Evolutionary conservation across 2,329 filamentous ascomycete genomes (phyloP).

Genomic region (Alternaria postmessia): DNA sequence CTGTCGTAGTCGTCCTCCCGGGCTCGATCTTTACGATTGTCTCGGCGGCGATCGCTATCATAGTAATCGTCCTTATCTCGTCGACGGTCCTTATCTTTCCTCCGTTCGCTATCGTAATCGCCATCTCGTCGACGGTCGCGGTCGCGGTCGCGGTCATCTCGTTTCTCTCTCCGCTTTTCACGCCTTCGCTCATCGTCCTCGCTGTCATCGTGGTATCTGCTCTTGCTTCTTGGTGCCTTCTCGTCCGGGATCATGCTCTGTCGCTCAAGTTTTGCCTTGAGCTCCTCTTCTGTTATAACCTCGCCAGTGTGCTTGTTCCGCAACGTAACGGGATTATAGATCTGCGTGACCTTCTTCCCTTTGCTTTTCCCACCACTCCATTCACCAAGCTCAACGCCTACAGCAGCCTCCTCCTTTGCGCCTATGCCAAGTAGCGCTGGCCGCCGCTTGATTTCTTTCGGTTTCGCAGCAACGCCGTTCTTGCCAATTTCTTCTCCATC

Average conservation of each 20-base stretch:
- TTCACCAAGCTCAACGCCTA: conserved; percentile 73
- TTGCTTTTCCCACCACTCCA: conserved; percentile 66
- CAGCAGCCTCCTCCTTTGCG: conserved; percentile 75
- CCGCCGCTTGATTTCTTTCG: conserved; percentile 72
- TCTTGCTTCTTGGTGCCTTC: conserved; percentile 31
- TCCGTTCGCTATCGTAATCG: conserved; percentile 31
- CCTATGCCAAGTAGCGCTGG: conserved; percentile 88
- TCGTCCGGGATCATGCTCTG: conserved; percentile 56
- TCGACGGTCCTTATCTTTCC: conserved; percentile 26
- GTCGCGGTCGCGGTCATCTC: conserved; percentile 10
- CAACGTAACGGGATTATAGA: conserved; percentile 70
- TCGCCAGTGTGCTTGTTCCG: conserved; percentile 70
- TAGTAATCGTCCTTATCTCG: conserved; percentile 29
- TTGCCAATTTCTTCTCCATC: conserved; percentile 68
- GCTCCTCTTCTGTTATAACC: conserved; percentile 68
- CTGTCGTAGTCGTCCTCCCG: conserved; percentile 27
- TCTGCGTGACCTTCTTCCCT: conserved; percentile 55
- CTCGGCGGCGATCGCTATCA: conserved; percentile 31
- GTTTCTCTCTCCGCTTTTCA: conserved; percentile 27
- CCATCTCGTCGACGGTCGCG: conserved; percentile 26
- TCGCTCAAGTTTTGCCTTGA: conserved; percentile 61
- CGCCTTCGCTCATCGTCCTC: conserved; percentile 29
- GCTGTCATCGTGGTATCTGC: conserved; percentile 23
- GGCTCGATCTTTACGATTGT: conserved; percentile 27
- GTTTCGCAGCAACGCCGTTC: conserved; percentile 56